phyloP scores from a whole-genome alignment of 1,284 basidiomycete species.

The Fistulinella staudtii region DNA sequence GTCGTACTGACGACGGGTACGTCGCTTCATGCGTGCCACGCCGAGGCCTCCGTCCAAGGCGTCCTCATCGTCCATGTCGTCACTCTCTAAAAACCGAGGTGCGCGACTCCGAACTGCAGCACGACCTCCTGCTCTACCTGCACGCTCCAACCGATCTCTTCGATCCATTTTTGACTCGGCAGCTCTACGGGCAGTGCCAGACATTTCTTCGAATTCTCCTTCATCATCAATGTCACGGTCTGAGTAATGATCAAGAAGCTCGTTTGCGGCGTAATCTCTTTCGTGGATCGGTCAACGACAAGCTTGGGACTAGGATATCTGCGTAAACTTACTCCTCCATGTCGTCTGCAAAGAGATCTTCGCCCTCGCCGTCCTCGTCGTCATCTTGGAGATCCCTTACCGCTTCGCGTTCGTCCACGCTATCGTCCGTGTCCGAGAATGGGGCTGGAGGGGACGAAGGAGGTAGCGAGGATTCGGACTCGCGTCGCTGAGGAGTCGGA shows the following conservation, averaged over 20 bases:
- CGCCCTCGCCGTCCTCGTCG: constrained; percentile 80
- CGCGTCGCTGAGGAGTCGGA: constrained; percentile 47
- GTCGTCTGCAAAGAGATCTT: constrained; percentile 88
- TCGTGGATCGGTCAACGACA: constrained; percentile 7
- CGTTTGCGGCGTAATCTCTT: constrained; percentile 88
- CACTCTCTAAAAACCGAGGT: constrained; percentile 81
- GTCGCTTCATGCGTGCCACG: constrained; percentile 66
- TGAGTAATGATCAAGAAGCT: constrained; percentile 84
- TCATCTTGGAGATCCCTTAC: constrained; percentile 67
- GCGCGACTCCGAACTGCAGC: constrained; percentile 75
- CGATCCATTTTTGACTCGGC: constrained; percentile 89
- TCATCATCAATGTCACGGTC: constrained; percentile 86
- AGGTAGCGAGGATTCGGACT: constrained; percentile 68
- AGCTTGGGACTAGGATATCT: not conserved
- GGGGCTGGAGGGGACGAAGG: constrained; percentile 80
- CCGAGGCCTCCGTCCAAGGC: constrained; percentile 55
- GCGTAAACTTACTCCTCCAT: constrained; percentile 61
- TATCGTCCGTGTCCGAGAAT: constrained; percentile 87
- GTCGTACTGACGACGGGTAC: constrained; percentile 84
- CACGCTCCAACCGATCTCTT: constrained; percentile 76
- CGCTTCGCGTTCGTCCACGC: constrained; percentile 70
- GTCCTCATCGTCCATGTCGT: constrained; percentile 57
- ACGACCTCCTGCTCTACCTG: constrained; percentile 60
- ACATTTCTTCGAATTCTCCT: constrained; percentile 69
- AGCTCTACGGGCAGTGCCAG: constrained; percentile 70